Base-by-base conservation (phyloP, 345 rosid species). In the Aegle marmelos region DNA sequence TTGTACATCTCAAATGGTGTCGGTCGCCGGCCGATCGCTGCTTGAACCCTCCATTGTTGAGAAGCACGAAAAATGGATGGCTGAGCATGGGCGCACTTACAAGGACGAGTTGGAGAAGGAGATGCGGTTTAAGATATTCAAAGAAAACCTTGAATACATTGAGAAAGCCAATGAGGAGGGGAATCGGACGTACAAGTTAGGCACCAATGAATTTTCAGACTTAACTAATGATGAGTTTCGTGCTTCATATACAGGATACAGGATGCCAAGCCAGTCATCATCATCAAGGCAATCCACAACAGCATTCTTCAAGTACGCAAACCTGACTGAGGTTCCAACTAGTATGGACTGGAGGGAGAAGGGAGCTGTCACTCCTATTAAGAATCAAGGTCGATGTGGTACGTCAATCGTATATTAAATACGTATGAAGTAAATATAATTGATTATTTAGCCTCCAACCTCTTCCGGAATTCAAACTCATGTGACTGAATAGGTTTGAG, bases 131-230 rank as follows among this genome's bases (percentile, higher is more conserved):
- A 82, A 79, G 3, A 81, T 89, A 45, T 89, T 82, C 74, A 76
- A 81, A 56, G 50, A 76, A 30, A 89, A 85, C 59, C 41, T 81
- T 58, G 75, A 82, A 69, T 73, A 66, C 56, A 73, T 85, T n/a
- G 82, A 87, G 19, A 57, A 79, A 27, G 69, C 57, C 54, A 82
- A 87, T 50, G 78, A 75, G 31, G 80, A 79, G 24, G 71, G 13
- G 25, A 82, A 79, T 65, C 74, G 60, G 27, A 78, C 90, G 21
- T 90, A 80, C 79, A 83, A 83, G 67, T 86, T 92, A 61, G 78
- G 86, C 28, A 83, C 88, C 70, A 91, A 91, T 77, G 68, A 76
- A 73, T 92, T 89, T 76, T 80, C 91, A 1, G 95, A 91, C 80
- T 31, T 74, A 70, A 85, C 85, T 1, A 22, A 81, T 21, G 92